Conservation (phyloP, 805 yeast species). For the Kluyveromyces lactis region DNA sequence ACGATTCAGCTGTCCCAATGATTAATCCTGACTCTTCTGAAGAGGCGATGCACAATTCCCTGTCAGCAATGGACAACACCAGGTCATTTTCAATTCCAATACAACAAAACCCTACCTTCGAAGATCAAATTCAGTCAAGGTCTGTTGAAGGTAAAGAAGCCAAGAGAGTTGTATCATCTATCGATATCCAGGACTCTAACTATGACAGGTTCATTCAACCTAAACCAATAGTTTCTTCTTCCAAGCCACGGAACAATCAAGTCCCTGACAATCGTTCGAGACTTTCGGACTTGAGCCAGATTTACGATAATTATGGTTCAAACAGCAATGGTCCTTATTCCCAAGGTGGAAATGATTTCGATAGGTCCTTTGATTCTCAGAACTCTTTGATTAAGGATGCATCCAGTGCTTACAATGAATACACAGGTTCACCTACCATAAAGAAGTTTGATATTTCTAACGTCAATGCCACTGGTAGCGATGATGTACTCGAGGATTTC, state of each 20-base stretch:
- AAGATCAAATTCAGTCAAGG: no score
- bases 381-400: conserved; percentile 1
- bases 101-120: neutral
- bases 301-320: conserved; percentile 11
- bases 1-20: neutral
- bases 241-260: neutral
- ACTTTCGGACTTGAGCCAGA: conserved; percentile 12
- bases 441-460: conserved; percentile 19
- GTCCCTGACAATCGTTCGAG: neutral
- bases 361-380: neutral
- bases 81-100: conserved; percentile 3
- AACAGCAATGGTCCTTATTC: neutral
- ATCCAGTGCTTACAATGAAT: conserved; percentile 22
- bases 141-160: neutral
- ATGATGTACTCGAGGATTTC: conserved; percentile 15
- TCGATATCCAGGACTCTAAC: conserved; percentile 10
- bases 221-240: neutral
- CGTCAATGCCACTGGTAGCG: conserved; percentile 17
- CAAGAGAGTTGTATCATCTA: conserved; percentile 4
- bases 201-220: conserved; percentile 6
- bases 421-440: conserved; percentile 16
- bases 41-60: conserved; percentile 9
- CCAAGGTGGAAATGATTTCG: neutral
- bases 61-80: conserved; percentile 4
- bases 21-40: conserved; percentile 6